Conservation (phyloP, 768 basidiomycete species). For the Suillus lakei region DNA sequence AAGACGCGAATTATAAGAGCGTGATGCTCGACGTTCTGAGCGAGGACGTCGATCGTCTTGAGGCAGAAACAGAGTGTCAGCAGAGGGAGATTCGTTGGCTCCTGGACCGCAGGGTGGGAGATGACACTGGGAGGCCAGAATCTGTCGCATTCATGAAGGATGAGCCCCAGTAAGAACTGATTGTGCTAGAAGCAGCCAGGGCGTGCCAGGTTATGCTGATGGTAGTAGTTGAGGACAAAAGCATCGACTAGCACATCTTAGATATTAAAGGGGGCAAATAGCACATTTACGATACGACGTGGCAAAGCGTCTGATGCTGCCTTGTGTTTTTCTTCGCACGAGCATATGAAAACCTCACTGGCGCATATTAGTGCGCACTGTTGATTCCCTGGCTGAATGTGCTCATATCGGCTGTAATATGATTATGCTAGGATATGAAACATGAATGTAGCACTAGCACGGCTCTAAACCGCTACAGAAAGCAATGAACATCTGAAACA, state of each 20-base stretch:
- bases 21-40: too few relatives aligned
- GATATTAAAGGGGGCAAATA: too few relatives aligned
- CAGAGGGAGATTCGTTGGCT: too few relatives aligned
- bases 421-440: constrained; percentile 1
- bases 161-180: too few relatives aligned
- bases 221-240: background rate
- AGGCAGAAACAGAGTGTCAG: too few relatives aligned
- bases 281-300: background rate
- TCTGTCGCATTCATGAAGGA: too few relatives aligned
- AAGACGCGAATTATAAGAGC: too few relatives aligned
- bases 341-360: background rate
- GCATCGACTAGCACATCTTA: background rate
- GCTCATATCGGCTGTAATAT: background rate
- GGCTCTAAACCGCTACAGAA: background rate
- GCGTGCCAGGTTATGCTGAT: too few relatives aligned
- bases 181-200: too few relatives aligned
- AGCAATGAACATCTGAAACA: background rate
- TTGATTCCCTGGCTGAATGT: background rate
- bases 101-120: too few relatives aligned
- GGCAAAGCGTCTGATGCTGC: background rate
- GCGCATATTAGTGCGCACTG: background rate
- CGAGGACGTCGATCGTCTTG: too few relatives aligned
- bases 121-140: too few relatives aligned
- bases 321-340: background rate
- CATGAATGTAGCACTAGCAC: background rate